Evolutionary conservation across 1,284 basidiomycete species (phyloP).

Genomic region (Laetiporus sulphureus): DNA sequence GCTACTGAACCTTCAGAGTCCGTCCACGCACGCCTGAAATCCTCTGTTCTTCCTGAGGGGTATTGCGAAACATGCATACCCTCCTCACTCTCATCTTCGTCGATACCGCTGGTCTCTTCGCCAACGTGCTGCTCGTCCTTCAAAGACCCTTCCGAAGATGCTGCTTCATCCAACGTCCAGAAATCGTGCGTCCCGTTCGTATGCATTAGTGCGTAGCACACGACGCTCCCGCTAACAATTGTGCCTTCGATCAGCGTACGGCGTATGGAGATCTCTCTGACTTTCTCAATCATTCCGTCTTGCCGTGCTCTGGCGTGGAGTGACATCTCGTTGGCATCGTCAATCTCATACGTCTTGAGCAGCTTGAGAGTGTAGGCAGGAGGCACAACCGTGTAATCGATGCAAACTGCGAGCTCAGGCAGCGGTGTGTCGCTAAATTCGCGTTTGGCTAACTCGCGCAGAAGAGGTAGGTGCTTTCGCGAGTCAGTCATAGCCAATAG

Average conservation of each 20-base stretch:
- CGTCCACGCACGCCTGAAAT: too few relatives aligned
- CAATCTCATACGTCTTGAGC: constrained; percentile 21
- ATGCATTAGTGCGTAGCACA: constrained; percentile 27
- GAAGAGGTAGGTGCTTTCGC: constrained; percentile 19
- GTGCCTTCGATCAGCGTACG: constrained; percentile 30
- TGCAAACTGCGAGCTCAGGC: constrained; percentile 23
- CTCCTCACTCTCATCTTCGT: too few relatives aligned
- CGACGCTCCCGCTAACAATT: constrained; percentile 23
- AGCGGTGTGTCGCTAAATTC: constrained; percentile 20
- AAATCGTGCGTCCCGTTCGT: too few relatives aligned
- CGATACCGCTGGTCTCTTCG: too few relatives aligned
- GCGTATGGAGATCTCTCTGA: constrained; percentile 24
- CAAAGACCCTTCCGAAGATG: too few relatives aligned
- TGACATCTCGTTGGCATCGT: constrained; percentile 13
- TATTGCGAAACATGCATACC: too few relatives aligned
- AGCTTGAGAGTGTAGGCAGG: constrained; percentile 20
- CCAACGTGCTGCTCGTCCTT: too few relatives aligned
- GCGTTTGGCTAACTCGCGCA: constrained; percentile 22
- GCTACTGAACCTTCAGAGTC: too few relatives aligned
- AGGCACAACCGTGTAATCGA: constrained; percentile 28
- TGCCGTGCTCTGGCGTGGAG: constrained; percentile 27
- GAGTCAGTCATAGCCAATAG: constrained; percentile 28
- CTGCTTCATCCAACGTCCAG: too few relatives aligned
- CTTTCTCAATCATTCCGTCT: constrained; percentile 30
- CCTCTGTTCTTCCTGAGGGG: too few relatives aligned